A percentile compares a stretch with the other conserved stretches of the same genome.
These are phyloP conservation scores for Begonia loranthoides DNA, from an alignment of 306 rosid species.

Conservation along the genomic window DNA sequence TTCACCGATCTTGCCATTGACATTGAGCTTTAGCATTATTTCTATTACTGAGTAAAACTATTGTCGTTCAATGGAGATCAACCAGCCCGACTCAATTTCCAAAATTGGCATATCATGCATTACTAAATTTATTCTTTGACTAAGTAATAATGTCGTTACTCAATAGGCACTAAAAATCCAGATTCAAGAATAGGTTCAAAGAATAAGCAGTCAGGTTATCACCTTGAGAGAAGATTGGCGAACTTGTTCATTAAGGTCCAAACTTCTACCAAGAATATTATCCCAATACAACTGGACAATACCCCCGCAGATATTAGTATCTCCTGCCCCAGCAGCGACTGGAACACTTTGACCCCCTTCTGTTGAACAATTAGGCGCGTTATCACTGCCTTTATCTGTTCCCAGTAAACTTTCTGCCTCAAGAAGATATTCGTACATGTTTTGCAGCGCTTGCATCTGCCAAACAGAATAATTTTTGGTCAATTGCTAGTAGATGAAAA, in stretches of 20 bases:
- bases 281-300: constrained; percentile 94
- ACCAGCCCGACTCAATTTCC: too few species aligned
- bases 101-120: too few species aligned
- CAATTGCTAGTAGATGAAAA: constrained; percentile 6
- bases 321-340: constrained; percentile 99
- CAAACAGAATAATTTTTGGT: constrained; percentile 21
- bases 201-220: constrained; percentile 17
- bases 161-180: background rate
- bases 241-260: constrained; percentile 67
- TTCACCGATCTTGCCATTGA: too few species aligned
- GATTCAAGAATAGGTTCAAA: background rate
- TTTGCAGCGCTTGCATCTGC: constrained; percentile 97
- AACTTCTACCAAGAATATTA: constrained; percentile 60
- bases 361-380: constrained; percentile 25
- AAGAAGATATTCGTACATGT: constrained; percentile 76
- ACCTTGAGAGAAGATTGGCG: constrained; percentile 89
- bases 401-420: constrained; percentile 92
- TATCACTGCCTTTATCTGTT: constrained; percentile 33
- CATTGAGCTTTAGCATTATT: too few species aligned
- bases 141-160: background rate
- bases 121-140: too few species aligned
- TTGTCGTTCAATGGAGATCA: too few species aligned
- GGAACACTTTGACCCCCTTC: constrained; percentile 71
- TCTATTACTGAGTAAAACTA: too few species aligned
- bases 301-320: constrained; percentile 97